Evolutionary conservation across 805 yeast species (phyloP).

Genomic region (Myxozyma udenii): DNA sequence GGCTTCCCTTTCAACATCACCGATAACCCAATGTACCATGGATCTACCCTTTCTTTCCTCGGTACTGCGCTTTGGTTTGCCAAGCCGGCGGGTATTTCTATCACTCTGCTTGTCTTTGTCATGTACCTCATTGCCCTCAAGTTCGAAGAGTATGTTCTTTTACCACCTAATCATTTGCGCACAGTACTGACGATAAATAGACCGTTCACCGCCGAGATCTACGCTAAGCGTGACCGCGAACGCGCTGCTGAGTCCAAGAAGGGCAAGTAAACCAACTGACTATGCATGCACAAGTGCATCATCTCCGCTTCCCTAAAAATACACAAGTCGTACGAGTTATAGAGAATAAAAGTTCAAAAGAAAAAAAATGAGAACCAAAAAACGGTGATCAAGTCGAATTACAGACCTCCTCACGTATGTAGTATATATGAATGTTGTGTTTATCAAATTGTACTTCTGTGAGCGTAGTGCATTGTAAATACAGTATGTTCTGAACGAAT

Average conservation of each 20-base stretch:
- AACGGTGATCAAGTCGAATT: too few species aligned
- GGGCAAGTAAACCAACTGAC: constrained; percentile 15
- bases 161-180: neutral
- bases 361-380: too few species aligned
- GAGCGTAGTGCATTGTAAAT: too few species aligned
- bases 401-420: too few species aligned
- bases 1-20: constrained; percentile 89
- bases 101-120: constrained; percentile 66
- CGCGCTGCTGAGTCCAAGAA: constrained; percentile 33
- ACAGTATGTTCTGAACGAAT: too few species aligned
- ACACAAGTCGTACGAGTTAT: too few species aligned
- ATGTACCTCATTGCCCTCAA: constrained; percentile 81
- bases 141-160: constrained; percentile 64
- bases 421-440: too few species aligned
- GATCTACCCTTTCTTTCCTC: constrained; percentile 82
- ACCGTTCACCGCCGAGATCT: constrained; percentile 91
- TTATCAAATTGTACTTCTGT: too few species aligned
- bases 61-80: constrained; percentile 83
- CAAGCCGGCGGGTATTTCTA: constrained; percentile 82
- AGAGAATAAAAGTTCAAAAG: too few species aligned
- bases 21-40: constrained; percentile 96
- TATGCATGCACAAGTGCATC: too few species aligned
- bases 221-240: constrained; percentile 63
- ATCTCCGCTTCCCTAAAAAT: neutral
- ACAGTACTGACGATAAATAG: constrained; percentile 23